Conservation (phyloP, 495 filamentous ascomycete species). For the Xylaria nigripes region DNA sequence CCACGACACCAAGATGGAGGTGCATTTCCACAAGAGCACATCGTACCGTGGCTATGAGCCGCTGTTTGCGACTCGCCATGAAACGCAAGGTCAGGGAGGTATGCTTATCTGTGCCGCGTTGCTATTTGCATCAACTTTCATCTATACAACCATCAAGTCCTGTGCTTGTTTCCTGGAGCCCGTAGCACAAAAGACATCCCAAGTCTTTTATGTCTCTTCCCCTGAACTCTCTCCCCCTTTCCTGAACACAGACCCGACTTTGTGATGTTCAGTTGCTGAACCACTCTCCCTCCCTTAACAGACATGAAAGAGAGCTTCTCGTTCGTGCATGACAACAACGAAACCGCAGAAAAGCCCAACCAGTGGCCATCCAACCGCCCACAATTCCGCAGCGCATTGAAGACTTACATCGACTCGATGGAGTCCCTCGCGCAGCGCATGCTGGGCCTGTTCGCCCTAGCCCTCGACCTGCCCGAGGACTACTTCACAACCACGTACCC, state of each 20-base stretch:
- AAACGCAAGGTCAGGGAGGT: neutral
- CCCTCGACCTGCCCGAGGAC: conserved; percentile 34
- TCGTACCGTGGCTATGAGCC: conserved; percentile 11
- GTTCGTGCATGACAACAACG: neutral
- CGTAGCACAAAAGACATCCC: no score
- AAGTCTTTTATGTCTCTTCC: no score
- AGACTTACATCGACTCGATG: conserved; percentile 33
- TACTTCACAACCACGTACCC: conserved; percentile 39
- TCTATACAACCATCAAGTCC: no score
- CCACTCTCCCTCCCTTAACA: neutral
- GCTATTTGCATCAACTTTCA: no score
- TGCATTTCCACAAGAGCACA: conserved; percentile 26
- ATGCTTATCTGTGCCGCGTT: no score
- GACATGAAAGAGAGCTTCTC: conserved; percentile 24
- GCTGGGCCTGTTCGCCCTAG: conserved; percentile 35
- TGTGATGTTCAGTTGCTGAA: neutral
- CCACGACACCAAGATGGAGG: conserved; percentile 29
- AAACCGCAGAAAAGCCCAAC: conserved; percentile 16
- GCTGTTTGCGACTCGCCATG: neutral
- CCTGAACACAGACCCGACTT: no score
- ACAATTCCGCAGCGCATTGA: conserved; percentile 32
- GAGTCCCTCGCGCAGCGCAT: conserved; percentile 34
- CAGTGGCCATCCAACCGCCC: conserved; percentile 30
- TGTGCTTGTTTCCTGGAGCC: no score
- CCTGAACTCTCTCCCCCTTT: no score